Conservation (phyloP, 495 filamentous ascomycete genomes). For the Platismatia glauca region DNA sequence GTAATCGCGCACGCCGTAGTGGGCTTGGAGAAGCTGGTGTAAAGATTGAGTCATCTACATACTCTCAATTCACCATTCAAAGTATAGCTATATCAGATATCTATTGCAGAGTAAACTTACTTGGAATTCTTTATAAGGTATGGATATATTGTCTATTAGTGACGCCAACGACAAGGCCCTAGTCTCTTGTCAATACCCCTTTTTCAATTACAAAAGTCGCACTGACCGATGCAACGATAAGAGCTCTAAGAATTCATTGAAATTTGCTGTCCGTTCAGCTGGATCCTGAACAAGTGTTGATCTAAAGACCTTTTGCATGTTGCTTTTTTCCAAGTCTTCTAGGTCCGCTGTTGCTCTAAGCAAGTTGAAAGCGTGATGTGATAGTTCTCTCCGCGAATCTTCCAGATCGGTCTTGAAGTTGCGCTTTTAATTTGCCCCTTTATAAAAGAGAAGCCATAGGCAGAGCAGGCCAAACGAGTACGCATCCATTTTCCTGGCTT, state of each 20-base stretch:
- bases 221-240: background rate
- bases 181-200: background rate
- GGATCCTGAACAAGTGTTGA: constrained; percentile 1
- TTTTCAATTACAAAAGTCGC: background rate
- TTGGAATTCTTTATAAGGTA: background rate
- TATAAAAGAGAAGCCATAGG: constrained; percentile 13
- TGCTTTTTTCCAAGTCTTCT: background rate
- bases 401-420: constrained; percentile 5
- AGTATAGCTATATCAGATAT: background rate
- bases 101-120: background rate
- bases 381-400: background rate
- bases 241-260: background rate
- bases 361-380: background rate
- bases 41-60: background rate
- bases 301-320: background rate
- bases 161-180: background rate
- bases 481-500: constrained; percentile 11
- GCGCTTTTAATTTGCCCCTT: background rate
- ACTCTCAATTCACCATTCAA: background rate
- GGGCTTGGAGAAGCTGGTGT: background rate
- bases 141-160: background rate
- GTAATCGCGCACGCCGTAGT: background rate
- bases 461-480: constrained; percentile 15
- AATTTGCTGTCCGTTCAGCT: background rate
- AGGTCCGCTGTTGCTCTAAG: constrained; percentile 1